A percentile compares a stretch with the other conserved stretches of the same genome.
These are phyloP conservation scores for Pseudogymnoascus sp. DNA, from an alignment of 2,329 filamentous ascomycete species.

Conservation along the genomic window DNA sequence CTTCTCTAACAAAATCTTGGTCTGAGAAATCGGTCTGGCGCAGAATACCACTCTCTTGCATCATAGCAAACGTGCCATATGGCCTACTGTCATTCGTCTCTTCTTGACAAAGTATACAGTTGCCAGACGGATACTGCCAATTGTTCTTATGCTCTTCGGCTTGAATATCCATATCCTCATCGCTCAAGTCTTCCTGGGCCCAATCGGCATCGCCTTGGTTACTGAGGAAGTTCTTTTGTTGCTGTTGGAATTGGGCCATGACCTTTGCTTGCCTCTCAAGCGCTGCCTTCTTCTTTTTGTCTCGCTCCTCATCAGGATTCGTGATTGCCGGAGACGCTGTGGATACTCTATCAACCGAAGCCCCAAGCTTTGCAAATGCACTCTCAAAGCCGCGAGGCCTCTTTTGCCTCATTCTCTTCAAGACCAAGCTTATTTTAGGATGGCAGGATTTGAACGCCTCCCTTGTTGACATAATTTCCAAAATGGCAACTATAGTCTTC, in stretches of 20 bases:
- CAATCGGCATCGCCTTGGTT: constrained; percentile 83
- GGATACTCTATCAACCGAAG: constrained; percentile 70
- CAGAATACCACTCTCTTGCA: constrained; percentile 78
- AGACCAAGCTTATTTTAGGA: constrained; percentile 73
- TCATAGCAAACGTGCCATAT: constrained; percentile 87
- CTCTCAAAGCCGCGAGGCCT: constrained; percentile 64
- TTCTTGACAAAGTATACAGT: constrained; percentile 94
- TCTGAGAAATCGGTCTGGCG: constrained; percentile 80
- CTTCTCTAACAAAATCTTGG: constrained; percentile 76
- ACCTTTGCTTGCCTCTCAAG: constrained; percentile 83
- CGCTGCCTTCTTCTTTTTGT: constrained; percentile 84
- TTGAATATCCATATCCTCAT: constrained; percentile 53
- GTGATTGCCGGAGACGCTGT: constrained; percentile 68
- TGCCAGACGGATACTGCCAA: constrained; percentile 88
- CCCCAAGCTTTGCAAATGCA: constrained; percentile 55
- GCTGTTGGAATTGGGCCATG: constrained; percentile 97
- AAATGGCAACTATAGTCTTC: constrained; percentile 56
- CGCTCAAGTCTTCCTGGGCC: constrained; percentile 71
- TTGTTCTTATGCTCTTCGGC: constrained; percentile 61
- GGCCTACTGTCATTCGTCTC: constrained; percentile 82
- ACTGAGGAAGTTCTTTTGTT: constrained; percentile 90
- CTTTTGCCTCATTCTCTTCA: constrained; percentile 79
- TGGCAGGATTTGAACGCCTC: constrained; percentile 76
- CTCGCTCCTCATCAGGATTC: constrained; percentile 55
- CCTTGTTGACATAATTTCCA: constrained; percentile 55